A percentile compares a stretch with the other conserved stretches of the same genome.
Conservation (phyloP, 805 yeast species). For the Metschnikowia baotianmanensis region DNA sequence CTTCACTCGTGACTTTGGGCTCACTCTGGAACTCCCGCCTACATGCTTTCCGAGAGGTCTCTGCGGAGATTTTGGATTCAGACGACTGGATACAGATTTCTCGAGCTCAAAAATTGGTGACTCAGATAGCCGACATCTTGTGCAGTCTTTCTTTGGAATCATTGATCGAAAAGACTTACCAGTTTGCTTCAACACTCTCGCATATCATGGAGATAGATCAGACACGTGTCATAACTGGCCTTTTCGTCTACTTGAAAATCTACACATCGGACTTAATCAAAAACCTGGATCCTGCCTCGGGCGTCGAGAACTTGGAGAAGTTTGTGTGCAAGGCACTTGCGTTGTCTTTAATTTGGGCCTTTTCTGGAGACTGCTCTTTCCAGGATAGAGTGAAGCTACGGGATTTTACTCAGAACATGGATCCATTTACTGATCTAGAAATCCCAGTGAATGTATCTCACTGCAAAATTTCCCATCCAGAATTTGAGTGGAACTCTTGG, state of each 20-base stretch:
- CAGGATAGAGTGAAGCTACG: constrained; percentile 41
- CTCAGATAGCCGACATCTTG: constrained; percentile 11
- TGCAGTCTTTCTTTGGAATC: not conserved
- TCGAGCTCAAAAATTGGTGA: constrained; percentile 12
- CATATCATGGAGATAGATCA: constrained; percentile 55
- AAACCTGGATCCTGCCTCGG: constrained; percentile 1
- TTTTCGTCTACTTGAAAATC: constrained; percentile 39
- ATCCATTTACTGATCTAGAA: constrained; percentile 18
- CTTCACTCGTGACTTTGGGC: constrained; percentile 20
- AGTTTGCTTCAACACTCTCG: constrained; percentile 23
- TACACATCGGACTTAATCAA: constrained; percentile 27
- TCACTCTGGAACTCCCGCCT: constrained; percentile 16
- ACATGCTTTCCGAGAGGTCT: constrained; percentile 6
- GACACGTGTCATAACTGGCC: constrained; percentile 36
- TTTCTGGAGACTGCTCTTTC: constrained; percentile 54
- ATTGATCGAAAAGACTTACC: constrained; percentile 18
- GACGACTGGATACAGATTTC: constrained; percentile 5
- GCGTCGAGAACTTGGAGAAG: constrained; percentile 23
- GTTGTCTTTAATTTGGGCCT: constrained; percentile 56
- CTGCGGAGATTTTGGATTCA: not conserved
- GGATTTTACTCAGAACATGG: constrained; percentile 20
- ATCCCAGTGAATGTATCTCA: constrained; percentile 32
- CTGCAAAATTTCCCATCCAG: constrained; percentile 43
- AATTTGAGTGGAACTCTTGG: constrained; percentile 48
- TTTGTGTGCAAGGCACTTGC: constrained; percentile 35